Evolutionary conservation across 305 asterid genomes (phyloP).

Genomic region (Nicotiana rustica): DNA sequence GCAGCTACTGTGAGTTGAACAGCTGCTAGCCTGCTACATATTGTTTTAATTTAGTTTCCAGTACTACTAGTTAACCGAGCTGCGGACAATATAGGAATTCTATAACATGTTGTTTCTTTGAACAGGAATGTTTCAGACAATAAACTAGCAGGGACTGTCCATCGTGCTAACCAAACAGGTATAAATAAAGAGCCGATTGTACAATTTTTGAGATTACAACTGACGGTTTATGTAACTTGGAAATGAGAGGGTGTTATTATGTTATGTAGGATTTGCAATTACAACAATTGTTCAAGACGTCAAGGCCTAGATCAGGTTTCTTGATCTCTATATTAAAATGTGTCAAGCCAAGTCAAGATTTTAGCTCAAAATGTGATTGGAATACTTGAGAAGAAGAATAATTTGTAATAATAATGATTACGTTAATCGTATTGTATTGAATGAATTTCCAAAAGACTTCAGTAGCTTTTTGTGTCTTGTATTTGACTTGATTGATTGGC

Average conservation of each 20-base stretch:
- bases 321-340: not conserved
- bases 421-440: not conserved
- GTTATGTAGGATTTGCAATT: conserved; percentile 34
- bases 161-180: conserved; percentile 30
- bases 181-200: not conserved
- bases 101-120: not conserved
- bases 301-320: conserved; percentile 19
- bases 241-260: not conserved
- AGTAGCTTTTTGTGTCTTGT: not conserved
- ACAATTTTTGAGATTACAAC: not conserved
- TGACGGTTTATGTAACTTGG: not conserved
- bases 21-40: too few species aligned
- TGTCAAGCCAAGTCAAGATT: not conserved
- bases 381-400: not conserved
- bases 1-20: conserved; percentile 42
- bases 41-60: not conserved
- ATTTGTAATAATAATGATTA: not conserved
- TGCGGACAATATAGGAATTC: not conserved
- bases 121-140: conserved; percentile 43
- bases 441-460: not conserved
- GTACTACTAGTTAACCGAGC: not conserved
- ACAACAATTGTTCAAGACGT: conserved; percentile 47
- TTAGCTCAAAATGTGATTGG: not conserved
- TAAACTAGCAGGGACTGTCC: conserved; percentile 41
- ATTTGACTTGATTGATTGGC: not conserved